phyloP scores from a whole-genome alignment of 1,284 basidiomycete genomes.

The Trichosporon sp. region DNA sequence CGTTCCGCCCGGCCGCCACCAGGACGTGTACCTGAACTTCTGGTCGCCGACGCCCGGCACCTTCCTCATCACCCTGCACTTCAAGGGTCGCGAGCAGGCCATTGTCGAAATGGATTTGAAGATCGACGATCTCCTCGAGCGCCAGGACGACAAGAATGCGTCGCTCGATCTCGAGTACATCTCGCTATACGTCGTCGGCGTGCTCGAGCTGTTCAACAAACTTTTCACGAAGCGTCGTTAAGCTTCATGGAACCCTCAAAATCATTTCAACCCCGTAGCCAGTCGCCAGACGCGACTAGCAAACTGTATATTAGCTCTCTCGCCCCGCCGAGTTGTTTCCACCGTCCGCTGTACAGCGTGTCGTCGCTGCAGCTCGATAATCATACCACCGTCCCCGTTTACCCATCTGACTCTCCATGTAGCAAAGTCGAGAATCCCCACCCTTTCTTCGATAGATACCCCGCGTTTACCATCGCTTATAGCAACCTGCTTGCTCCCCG shows the following conservation, averaged over 20 bases:
- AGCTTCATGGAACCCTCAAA: not conserved
- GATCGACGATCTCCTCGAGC: slow-evolving; percentile 96
- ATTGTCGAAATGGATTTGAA: slow-evolving; percentile 99
- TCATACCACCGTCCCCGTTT: not conserved
- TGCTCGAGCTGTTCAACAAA: slow-evolving; percentile 86
- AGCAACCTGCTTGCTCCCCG: not conserved
- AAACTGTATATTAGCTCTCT: not conserved
- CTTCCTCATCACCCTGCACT: slow-evolving; percentile 97
- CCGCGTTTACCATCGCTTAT: not conserved
- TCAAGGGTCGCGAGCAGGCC: slow-evolving; percentile 98
- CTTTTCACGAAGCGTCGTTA: slow-evolving; percentile 56
- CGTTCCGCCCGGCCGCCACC: slow-evolving; percentile 64
- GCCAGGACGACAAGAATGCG: slow-evolving; percentile 99
- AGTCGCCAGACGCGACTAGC: not conserved
- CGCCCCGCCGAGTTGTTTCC: not conserved
- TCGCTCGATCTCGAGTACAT: slow-evolving; percentile 96
- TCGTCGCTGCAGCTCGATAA: not conserved
- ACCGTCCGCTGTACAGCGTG: not conserved
- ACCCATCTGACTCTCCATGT: not conserved
- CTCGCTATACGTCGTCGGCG: slow-evolving; percentile 93
- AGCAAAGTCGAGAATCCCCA: slow-evolving; percentile 12
- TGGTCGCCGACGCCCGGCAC: slow-evolving; percentile 96
- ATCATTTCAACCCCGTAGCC: not conserved
- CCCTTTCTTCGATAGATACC: slow-evolving; percentile 10
- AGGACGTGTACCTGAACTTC: slow-evolving; percentile 94